phyloP scores from a whole-genome alignment of 208 protist species.

The Leishmania amazonensis region DNA sequence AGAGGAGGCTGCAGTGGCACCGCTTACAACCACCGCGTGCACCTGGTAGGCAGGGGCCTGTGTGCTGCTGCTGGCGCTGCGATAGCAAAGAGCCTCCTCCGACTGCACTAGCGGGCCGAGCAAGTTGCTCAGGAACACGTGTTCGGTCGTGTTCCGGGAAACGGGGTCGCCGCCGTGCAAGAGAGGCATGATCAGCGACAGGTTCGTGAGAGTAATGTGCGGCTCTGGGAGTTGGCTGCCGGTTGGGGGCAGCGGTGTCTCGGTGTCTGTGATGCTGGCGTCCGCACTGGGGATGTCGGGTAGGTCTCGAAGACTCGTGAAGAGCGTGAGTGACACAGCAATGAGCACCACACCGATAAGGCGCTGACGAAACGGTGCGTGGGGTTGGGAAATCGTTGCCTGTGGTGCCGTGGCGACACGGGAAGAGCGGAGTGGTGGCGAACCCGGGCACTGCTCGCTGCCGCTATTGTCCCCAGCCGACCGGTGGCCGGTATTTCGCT shows the following conservation, averaged over 20 bases:
- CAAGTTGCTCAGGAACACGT: not conserved
- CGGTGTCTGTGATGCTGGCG: no score
- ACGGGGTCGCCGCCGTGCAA: not conserved
- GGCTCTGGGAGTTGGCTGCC: no score
- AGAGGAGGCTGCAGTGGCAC: not conserved
- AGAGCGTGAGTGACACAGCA: not conserved
- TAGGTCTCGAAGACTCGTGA: not conserved
- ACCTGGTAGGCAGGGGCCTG: not conserved
- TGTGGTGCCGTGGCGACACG: no score
- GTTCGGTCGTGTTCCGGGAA: not conserved
- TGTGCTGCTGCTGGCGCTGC: not conserved
- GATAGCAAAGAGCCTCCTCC: constrained; percentile 16
- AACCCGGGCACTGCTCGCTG: not conserved
- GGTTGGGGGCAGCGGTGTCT: no score
- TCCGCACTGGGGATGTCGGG: not conserved
- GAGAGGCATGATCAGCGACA: not conserved
- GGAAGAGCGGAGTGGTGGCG: not conserved
- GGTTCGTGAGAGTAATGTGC: no score
- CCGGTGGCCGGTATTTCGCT: not conserved
- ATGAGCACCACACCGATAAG: not conserved
- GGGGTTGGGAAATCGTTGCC: not conserved
- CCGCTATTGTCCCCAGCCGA: not conserved
- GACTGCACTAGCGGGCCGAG: constrained; percentile 15
- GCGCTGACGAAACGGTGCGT: no score
- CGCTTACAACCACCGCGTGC: not conserved